These are phyloP conservation scores for Talaromyces sp. DNA, from an alignment of 2,329 filamentous ascomycete species.

Conservation along the genomic window DNA sequence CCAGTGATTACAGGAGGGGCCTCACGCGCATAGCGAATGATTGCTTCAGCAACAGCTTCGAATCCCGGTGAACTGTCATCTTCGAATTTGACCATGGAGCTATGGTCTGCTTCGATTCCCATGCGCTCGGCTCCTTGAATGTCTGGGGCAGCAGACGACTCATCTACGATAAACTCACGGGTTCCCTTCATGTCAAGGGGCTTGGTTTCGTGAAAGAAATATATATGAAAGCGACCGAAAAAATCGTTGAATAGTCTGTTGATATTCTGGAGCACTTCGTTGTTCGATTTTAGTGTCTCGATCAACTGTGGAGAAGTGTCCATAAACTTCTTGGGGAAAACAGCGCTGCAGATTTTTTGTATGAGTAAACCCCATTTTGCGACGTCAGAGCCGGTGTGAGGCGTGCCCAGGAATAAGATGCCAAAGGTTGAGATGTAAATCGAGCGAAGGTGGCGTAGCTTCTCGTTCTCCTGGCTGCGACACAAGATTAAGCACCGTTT, in stretches of 20 bases:
- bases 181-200: slow-evolving; percentile 66
- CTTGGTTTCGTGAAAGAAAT: slow-evolving; percentile 73
- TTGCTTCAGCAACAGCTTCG: slow-evolving; percentile 49
- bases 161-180: slow-evolving; percentile 63
- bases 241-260: slow-evolving; percentile 70
- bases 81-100: slow-evolving; percentile 69
- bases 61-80: slow-evolving; percentile 64
- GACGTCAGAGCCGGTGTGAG: slow-evolving; percentile 66
- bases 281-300: slow-evolving; percentile 68
- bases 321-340: slow-evolving; percentile 64
- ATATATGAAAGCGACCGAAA: slow-evolving; percentile 66
- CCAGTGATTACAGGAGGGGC: slow-evolving; percentile 54
- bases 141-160: slow-evolving; percentile 65
- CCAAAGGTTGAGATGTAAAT: slow-evolving; percentile 73
- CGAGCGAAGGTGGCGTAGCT: slow-evolving; percentile 62
- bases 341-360: slow-evolving; percentile 63
- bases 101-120: slow-evolving; percentile 71
- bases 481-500: slow-evolving; percentile 69
- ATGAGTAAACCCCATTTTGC: slow-evolving; percentile 66
- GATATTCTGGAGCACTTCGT: slow-evolving; percentile 70
- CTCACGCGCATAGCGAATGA: slow-evolving; percentile 47
- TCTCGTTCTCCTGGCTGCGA: slow-evolving; percentile 56
- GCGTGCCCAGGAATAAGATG: slow-evolving; percentile 73
- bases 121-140: slow-evolving; percentile 68
- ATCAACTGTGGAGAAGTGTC: slow-evolving; percentile 66